Evolutionary conservation across 305 asterid species (phyloP).

Genomic region (Fraxinus nigra): DNA sequence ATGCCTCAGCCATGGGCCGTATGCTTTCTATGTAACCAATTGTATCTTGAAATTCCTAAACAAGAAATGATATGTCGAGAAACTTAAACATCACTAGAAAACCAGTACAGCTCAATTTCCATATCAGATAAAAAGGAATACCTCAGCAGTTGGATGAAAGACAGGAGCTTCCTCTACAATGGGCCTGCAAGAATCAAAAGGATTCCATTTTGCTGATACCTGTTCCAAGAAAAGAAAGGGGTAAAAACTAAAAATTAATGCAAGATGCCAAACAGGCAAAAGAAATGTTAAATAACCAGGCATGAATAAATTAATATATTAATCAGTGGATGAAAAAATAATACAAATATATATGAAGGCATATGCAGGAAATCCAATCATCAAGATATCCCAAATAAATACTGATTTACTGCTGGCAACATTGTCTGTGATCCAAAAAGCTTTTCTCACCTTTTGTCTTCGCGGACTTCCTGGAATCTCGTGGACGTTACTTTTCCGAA

Average conservation of each 20-base stretch:
- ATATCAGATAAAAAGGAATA: conserved; percentile 17
- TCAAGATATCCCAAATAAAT: background rate
- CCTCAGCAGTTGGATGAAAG: conserved; percentile 87
- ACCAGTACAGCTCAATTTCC: background rate
- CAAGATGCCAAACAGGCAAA: background rate
- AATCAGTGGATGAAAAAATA: background rate
- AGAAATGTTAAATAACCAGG: background rate
- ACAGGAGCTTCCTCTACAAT: conserved; percentile 70
- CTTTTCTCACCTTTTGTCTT: conserved; percentile 43
- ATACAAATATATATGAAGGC: background rate
- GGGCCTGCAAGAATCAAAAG: conserved; percentile 55
- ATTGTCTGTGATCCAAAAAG: background rate
- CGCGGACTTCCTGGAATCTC: conserved; percentile 58
- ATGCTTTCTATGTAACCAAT: conserved; percentile 76
- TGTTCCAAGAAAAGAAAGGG: conserved; percentile 29
- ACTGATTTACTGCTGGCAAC: background rate
- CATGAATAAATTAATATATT: background rate
- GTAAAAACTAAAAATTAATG: background rate
- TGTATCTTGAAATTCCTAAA: conserved; percentile 84
- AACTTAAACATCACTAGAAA: background rate
- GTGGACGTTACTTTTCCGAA: conserved; percentile 38
- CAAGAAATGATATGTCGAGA: conserved; percentile 9
- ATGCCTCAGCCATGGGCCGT: conserved; percentile 66
- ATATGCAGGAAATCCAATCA: background rate
- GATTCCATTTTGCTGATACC: conserved; percentile 68